phyloP scores from a whole-genome alignment of 2,329 filamentous ascomycete genomes.

The Graphilbum ipis-grandicollis region DNA sequence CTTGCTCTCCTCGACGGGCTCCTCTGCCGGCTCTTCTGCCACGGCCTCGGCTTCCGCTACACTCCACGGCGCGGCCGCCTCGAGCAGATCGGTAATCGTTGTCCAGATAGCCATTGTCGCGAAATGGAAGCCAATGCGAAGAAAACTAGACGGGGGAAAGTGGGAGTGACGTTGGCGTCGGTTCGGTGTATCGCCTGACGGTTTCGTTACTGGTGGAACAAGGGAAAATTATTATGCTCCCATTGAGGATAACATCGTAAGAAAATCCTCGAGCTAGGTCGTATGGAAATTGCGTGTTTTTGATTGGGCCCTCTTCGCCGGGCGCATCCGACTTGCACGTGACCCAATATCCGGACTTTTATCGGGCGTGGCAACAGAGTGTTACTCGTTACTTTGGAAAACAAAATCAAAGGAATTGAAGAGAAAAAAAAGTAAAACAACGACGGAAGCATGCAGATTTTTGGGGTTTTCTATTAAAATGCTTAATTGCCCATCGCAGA shows the following conservation, averaged over 20 bases:
- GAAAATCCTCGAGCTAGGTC: neutral
- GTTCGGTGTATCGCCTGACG: too few relatives aligned
- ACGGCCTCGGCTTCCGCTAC: slow-evolving; percentile 49
- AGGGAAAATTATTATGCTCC: too few relatives aligned
- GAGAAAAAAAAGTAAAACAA: too few relatives aligned
- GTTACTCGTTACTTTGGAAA: too few relatives aligned
- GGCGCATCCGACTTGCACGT: slow-evolving; percentile 10
- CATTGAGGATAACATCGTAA: neutral
- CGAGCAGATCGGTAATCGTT: slow-evolving; percentile 43
- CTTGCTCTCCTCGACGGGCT: slow-evolving; percentile 35
- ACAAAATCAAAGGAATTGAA: too few relatives aligned
- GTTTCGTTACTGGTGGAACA: too few relatives aligned
- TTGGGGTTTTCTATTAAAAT: too few relatives aligned
- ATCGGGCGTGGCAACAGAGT: neutral
- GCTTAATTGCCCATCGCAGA: too few relatives aligned
- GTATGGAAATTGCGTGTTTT: slow-evolving; percentile 9
- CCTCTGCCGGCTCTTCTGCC: slow-evolving; percentile 35
- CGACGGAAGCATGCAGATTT: too few relatives aligned
- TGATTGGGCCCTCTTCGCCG: slow-evolving; percentile 9
- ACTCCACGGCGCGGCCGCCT: slow-evolving; percentile 48
- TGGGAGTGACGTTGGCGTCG: too few relatives aligned
- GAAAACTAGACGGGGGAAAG: neutral
- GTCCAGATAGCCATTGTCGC: slow-evolving; percentile 48
- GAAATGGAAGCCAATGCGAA: neutral
- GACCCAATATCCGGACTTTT: neutral